Conservation (phyloP, 106 monocot species). For the Dendrobium nobile region DNA sequence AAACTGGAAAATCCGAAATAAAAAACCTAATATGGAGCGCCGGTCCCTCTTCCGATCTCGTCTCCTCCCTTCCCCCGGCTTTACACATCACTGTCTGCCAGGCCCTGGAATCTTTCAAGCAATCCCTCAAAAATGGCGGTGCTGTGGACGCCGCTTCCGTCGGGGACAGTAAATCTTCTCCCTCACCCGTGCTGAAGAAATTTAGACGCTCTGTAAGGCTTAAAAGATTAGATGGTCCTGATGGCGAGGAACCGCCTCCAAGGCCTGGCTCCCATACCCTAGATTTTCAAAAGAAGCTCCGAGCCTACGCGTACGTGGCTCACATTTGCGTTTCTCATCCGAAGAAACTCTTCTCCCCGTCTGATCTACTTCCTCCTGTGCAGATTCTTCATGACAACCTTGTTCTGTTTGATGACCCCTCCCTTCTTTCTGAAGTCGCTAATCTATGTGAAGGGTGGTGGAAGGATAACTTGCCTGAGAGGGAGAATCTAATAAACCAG, state of each 20-base stretch:
- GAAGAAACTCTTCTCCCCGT: slow-evolving; percentile 34
- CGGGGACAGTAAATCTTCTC: slow-evolving; percentile 7
- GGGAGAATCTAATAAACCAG: slow-evolving; percentile 65
- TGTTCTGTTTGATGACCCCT: slow-evolving; percentile 56
- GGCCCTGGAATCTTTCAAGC: slow-evolving; percentile 37
- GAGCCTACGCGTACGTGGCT: slow-evolving; percentile 36
- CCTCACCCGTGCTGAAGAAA: slow-evolving; percentile 37
- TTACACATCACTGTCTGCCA: slow-evolving; percentile 37
- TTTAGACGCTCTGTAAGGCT: slow-evolving; percentile 18
- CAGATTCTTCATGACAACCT: slow-evolving; percentile 67
- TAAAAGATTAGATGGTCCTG: neutral
- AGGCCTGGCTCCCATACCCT: slow-evolving; percentile 12
- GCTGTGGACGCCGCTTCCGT: neutral
- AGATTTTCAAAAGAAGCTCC: slow-evolving; percentile 32
- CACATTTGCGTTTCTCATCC: slow-evolving; percentile 65
- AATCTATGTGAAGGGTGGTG: slow-evolving; percentile 81
- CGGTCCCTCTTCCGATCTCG: slow-evolving; percentile 39
- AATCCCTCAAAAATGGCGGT: slow-evolving; percentile 8
- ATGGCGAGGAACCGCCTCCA: neutral
- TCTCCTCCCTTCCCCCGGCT: slow-evolving; percentile 51
- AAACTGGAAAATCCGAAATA: slow-evolving; percentile 47
- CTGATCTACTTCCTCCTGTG: slow-evolving; percentile 47
- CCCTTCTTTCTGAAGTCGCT: slow-evolving; percentile 49
- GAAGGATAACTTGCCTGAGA: slow-evolving; percentile 59
- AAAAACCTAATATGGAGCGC: slow-evolving; percentile 51